Percentiles rank a stretch among this genome's conserved stretches.
phyloP scores from a whole-genome alignment of 441 rosid species.

The Macaranga tanarius region DNA sequence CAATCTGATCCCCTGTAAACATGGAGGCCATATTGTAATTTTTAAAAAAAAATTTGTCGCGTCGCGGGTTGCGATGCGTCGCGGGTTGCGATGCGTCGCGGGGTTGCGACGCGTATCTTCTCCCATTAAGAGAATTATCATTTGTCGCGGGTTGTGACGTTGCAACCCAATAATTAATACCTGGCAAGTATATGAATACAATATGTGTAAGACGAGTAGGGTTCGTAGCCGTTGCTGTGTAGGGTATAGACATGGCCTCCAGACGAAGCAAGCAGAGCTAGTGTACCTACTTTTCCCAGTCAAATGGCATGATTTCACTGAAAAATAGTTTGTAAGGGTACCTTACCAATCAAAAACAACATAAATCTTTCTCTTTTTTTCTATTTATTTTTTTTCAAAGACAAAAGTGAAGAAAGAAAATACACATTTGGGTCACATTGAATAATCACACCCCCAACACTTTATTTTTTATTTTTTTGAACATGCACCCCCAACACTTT shows the following conservation, averaged over 20 bases:
- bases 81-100: too few species aligned
- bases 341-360: slow-evolving; percentile 1
- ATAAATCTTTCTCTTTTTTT: not conserved
- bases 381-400: too few species aligned
- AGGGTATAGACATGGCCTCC: slow-evolving; percentile 13
- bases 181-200: not conserved
- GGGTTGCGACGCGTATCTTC: too few species aligned
- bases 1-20: too few species aligned
- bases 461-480: too few species aligned
- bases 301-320: slow-evolving; percentile 33
- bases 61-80: too few species aligned
- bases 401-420: not conserved
- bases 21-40: too few species aligned
- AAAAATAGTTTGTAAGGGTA: not conserved
- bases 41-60: too few species aligned
- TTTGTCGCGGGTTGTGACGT: too few species aligned
- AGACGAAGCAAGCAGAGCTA: slow-evolving; percentile 14
- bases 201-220: not conserved
- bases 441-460: slow-evolving; percentile 43
- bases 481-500: slow-evolving; percentile 38
- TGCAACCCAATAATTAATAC: too few species aligned
- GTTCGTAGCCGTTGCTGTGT: slow-evolving; percentile 16
- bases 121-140: too few species aligned
- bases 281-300: slow-evolving; percentile 19
- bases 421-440: slow-evolving; percentile 31